Conservation (phyloP, 2,329 filamentous ascomycete genomes). For the Alternaria angustiovoidea region DNA sequence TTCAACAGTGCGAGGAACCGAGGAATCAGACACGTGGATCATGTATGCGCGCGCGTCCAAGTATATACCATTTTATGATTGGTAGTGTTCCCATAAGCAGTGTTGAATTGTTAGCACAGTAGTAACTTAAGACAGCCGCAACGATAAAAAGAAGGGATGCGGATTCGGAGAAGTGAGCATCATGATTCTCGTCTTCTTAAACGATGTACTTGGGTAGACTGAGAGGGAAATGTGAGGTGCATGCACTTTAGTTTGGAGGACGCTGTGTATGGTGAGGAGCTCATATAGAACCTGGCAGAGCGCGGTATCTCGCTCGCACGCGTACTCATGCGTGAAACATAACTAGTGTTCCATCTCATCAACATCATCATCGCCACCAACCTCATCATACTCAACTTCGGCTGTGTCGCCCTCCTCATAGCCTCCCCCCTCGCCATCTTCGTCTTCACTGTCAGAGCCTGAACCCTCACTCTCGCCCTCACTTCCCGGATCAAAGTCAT, state of each 20-base stretch:
- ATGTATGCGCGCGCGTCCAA: background rate
- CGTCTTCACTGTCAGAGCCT: constrained; percentile 47
- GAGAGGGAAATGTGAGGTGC: background rate
- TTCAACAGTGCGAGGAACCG: background rate
- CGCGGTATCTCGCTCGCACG: background rate
- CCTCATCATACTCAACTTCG: constrained; percentile 24
- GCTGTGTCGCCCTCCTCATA: constrained; percentile 42
- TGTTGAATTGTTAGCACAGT: background rate
- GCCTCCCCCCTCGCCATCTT: constrained; percentile 37
- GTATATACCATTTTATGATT: background rate
- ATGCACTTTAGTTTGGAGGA: background rate
- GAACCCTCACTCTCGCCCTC: constrained; percentile 53
- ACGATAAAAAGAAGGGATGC: background rate
- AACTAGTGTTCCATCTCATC: constrained; percentile 41
- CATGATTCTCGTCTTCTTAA: background rate
- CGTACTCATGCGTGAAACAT: background rate
- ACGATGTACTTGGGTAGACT: background rate
- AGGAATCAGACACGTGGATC: background rate
- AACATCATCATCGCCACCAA: constrained; percentile 26
- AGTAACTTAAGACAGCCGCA: background rate
- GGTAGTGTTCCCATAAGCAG: background rate
- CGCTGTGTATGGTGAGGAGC: background rate
- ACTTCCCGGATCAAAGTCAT: constrained; percentile 54
- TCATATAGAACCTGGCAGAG: background rate
- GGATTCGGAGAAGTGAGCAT: background rate